These are phyloP conservation scores for Arthromyces matolae DNA, from an alignment of 768 basidiomycete species.

Conservation along the genomic window DNA sequence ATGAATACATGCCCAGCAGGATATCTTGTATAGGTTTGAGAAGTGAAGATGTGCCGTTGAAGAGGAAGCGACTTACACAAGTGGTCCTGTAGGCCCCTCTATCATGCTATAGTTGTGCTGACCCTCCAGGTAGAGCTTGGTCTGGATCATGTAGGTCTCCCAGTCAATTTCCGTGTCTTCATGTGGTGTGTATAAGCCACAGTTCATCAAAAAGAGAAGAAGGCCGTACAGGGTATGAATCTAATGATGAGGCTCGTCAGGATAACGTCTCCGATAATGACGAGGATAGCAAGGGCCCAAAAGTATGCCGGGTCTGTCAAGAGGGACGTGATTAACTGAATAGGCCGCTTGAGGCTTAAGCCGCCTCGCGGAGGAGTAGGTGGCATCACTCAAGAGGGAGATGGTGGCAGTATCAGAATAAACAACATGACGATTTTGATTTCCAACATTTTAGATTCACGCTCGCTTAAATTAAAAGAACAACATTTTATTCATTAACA, in stretches of 20 bases:
- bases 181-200: slow-evolving; percentile 16
- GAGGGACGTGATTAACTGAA: slow-evolving; percentile 29
- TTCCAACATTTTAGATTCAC: background rate
- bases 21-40: slow-evolving; percentile 53
- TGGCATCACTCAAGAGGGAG: slow-evolving; percentile 16
- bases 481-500: no score
- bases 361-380: slow-evolving; percentile 4
- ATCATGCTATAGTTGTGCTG: slow-evolving; percentile 81
- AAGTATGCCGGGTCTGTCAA: slow-evolving; percentile 59
- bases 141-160: slow-evolving; percentile 92
- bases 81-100: slow-evolving; percentile 85
- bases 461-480: no score
- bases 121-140: slow-evolving; percentile 72
- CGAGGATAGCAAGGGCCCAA: slow-evolving; percentile 59
- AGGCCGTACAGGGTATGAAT: slow-evolving; percentile 73
- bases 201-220: slow-evolving; percentile 2
- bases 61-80: slow-evolving; percentile 60
- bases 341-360: slow-evolving; percentile 7
- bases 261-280: slow-evolving; percentile 70
- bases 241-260: slow-evolving; percentile 79
- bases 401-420: no score
- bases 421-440: slow-evolving; percentile 5
- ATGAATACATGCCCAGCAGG: slow-evolving; percentile 91
- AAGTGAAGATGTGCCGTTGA: background rate
- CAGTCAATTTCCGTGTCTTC: slow-evolving; percentile 98